Conservation (phyloP, 768 basidiomycete genomes). For the Sporobolomyces phaffii region DNA sequence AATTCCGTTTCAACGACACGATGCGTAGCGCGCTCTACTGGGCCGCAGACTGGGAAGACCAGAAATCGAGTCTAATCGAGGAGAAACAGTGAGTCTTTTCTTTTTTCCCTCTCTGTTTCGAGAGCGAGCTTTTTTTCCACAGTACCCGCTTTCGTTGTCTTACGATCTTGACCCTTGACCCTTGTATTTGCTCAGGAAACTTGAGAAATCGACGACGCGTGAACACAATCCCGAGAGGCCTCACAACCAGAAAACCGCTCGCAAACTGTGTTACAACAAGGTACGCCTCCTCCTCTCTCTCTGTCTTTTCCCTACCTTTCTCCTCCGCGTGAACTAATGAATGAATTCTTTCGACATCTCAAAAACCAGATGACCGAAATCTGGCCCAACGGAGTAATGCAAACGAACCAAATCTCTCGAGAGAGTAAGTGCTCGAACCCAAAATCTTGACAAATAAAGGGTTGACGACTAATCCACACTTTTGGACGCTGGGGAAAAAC, state of each 20-base stretch:
- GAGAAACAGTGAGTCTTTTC: constrained; percentile 45
- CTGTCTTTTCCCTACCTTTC: not conserved
- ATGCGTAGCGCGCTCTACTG: constrained; percentile 79
- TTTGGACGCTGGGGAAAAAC: too few relatives aligned
- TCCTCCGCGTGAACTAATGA: too few relatives aligned
- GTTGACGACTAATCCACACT: too few relatives aligned
- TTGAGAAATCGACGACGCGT: constrained; percentile 58
- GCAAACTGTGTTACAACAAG: constrained; percentile 75
- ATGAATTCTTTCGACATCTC: too few relatives aligned
- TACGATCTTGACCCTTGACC: too few relatives aligned
- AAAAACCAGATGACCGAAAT: constrained; percentile 27
- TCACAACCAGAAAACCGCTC: constrained; percentile 64
- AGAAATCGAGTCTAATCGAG: constrained; percentile 59
- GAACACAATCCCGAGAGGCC: constrained; percentile 28
- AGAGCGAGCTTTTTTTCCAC: too few relatives aligned
- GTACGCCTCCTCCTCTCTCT: constrained; percentile 51
- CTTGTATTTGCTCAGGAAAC: constrained; percentile 47
- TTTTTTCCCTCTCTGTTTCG: not conserved
- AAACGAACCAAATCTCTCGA: constrained; percentile 35
- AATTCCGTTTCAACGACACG: constrained; percentile 68
- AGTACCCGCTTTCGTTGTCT: too few relatives aligned
- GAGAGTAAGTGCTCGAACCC: constrained; percentile 38
- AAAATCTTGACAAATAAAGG: too few relatives aligned
- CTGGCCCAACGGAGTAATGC: constrained; percentile 25
- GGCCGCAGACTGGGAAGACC: constrained; percentile 72